Evolutionary conservation across 352 stramenopile genomes (phyloP), one percentile per base, ranked within the genome.

Genomic region (Globisporangium takayamanum): DNA sequence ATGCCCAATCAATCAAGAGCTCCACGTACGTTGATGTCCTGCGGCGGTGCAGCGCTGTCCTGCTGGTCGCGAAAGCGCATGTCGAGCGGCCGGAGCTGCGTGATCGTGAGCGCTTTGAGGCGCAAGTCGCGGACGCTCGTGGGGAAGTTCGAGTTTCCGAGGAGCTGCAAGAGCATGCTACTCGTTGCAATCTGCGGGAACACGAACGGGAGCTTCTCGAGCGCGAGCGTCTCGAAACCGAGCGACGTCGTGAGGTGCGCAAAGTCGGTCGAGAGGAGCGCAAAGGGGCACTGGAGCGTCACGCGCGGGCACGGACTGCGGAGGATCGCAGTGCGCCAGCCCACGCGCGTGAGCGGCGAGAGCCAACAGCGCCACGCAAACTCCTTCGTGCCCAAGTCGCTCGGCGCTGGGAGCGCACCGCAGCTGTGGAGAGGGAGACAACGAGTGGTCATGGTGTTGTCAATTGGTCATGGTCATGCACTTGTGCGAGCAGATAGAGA

Each of bases 131-230:
- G 62, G 37, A 89, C 70, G 41, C 73, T 84, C 20, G 69, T 57
- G 3, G 84, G 84, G 57, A 94, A 94, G 55, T 94, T 72, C 5
- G 84, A 94, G 69, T 94, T 92, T 25, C 81, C 84, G 22, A 92
- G 62, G 42, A 94, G 60, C 58, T 94, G 84, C 51, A 94, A 56
- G 45, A 94, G 75, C 46, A 94, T 55, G 20, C 78, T 80, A 28
- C 81, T 84, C 22, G 69, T 58, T 0, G 76, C 74, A 42, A 88
- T 64, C 56, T 94, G 84, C 30, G 84, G 84, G 50, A 92, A 85
- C 20, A 92, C 69, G 64, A 89, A 88, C 52, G 84, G 81, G 25
- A 94, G 66, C 18, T 81, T 72, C 64, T 89, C 80, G 46, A 94
- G 70, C 57, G 76, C 61, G 36, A 88, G 69, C 60, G 79, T 72